Conservation (phyloP, 140 eudicot species). For the Anethum foeniculum region DNA sequence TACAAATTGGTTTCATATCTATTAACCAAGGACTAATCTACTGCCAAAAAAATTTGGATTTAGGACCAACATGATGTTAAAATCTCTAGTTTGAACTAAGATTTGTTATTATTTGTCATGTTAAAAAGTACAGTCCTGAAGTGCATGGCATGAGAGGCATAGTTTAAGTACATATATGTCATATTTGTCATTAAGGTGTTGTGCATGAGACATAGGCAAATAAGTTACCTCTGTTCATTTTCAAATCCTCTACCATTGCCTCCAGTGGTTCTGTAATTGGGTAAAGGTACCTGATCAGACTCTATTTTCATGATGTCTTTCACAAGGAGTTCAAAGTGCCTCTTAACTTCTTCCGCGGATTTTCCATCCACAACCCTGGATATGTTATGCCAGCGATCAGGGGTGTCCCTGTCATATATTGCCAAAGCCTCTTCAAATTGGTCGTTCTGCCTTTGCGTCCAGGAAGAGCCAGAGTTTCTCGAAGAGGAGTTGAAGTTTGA, state of each 20-base stretch:
- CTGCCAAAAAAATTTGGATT: not conserved
- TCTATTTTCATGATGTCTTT: conserved; percentile 42
- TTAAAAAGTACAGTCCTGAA: not conserved
- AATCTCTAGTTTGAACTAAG: not conserved
- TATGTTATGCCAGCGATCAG: conserved; percentile 53
- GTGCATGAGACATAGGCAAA: not conserved
- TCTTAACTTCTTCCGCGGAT: conserved; percentile 41
- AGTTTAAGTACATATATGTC: not conserved
- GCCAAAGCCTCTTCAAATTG: conserved; percentile 51
- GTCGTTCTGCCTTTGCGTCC: conserved; percentile 35
- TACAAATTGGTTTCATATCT: not conserved
- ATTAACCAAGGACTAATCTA: not conserved
- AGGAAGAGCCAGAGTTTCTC: conserved; percentile 5
- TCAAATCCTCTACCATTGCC: conserved; percentile 32
- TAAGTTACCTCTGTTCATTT: conserved; percentile 54
- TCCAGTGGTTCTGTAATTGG: conserved; percentile 29
- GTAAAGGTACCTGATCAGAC: conserved; percentile 40
- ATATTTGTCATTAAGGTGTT: not conserved
- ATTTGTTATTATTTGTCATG: not conserved
- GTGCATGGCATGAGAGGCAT: not conserved
- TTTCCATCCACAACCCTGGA: conserved; percentile 36
- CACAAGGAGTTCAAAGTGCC: conserved; percentile 30
- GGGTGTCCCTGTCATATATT: conserved; percentile 42
- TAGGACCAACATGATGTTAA: not conserved
- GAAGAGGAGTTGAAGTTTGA: conserved; percentile 16